A percentile compares a stretch with the other conserved stretches of the same genome.
Conservation (phyloP, 2,329 filamentous ascomycete genomes). For the Dothideomycetes sp. region DNA sequence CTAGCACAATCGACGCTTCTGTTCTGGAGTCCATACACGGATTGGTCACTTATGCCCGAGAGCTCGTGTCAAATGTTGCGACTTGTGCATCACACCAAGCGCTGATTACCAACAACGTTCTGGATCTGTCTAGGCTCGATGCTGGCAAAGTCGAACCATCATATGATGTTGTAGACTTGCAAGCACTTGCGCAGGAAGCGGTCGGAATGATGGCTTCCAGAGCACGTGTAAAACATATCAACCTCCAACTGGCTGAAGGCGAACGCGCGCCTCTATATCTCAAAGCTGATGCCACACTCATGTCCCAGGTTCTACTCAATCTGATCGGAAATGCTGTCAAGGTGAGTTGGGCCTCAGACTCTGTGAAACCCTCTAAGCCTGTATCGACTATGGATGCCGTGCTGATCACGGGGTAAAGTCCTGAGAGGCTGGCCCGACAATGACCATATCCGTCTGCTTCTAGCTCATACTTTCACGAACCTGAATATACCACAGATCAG, state of each 20-base stretch:
- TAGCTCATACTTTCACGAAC: no score
- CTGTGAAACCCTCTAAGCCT: not conserved
- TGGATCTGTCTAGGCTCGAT: slow-evolving; percentile 13
- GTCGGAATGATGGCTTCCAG: slow-evolving; percentile 12
- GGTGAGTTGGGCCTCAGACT: not conserved
- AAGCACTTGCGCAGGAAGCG: slow-evolving; percentile 5
- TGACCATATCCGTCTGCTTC: no score
- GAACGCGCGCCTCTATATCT: slow-evolving; percentile 9
- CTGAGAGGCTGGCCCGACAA: no score
- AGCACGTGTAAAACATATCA: slow-evolving; percentile 12
- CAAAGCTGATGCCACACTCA: slow-evolving; percentile 11
- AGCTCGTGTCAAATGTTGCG: slow-evolving; percentile 12
- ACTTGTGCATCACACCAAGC: slow-evolving; percentile 12
- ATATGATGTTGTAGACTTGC: slow-evolving; percentile 10
- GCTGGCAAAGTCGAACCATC: slow-evolving; percentile 14
- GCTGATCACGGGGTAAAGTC: no score
- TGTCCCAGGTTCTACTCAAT: slow-evolving; percentile 13
- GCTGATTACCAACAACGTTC: slow-evolving; percentile 13
- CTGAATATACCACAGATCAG: no score
- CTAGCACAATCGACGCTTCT: not conserved
- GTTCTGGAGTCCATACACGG: not conserved
- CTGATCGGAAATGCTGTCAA: slow-evolving; percentile 14
- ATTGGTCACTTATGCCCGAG: slow-evolving; percentile 7
- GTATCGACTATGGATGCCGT: no score
- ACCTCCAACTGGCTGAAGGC: slow-evolving; percentile 2